Evolutionary conservation across 805 yeast species (phyloP).

Genomic region (Metschnikowia noctiluminum): DNA sequence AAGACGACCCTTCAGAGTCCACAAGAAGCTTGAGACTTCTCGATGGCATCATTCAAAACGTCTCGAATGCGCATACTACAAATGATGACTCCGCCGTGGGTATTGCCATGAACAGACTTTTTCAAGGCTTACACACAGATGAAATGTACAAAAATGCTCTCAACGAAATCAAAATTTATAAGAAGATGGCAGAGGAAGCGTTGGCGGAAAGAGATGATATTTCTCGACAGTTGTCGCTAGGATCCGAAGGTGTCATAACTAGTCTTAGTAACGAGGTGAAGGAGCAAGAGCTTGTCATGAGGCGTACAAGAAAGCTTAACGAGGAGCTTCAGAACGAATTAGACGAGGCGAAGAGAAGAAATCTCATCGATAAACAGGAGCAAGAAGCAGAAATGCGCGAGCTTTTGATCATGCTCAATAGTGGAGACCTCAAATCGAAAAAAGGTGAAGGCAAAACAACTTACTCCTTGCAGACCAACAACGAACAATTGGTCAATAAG

Average conservation of each 20-base stretch:
- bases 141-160: conserved; percentile 76
- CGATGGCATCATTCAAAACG: conserved; percentile 62
- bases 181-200: conserved; percentile 27
- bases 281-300: conserved; percentile 59
- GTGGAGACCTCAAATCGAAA: conserved; percentile 31
- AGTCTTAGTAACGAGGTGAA: conserved; percentile 56
- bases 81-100: conserved; percentile 54
- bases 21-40: conserved; percentile 57
- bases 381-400: conserved; percentile 78
- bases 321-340: conserved; percentile 59
- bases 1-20: conserved; percentile 41
- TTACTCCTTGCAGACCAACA: conserved; percentile 31
- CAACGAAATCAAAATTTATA: conserved; percentile 20
- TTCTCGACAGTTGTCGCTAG: conserved; percentile 63
- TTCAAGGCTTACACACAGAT: conserved; percentile 75
- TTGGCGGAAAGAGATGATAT: conserved; percentile 48
- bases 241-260: conserved; percentile 71
- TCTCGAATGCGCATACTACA: conserved; percentile 50
- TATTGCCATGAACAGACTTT: conserved; percentile 69
- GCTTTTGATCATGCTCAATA: conserved; percentile 60
- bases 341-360: conserved; percentile 58
- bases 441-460: conserved; percentile 37
- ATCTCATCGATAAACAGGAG: conserved; percentile 64
- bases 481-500: conserved; percentile 37
- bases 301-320: conserved; percentile 58